Evolutionary conservation across 2,329 filamentous ascomycete genomes (phyloP), one percentile per base, ranked within the genome.

Genomic region (Colletotrichum camelliae): DNA sequence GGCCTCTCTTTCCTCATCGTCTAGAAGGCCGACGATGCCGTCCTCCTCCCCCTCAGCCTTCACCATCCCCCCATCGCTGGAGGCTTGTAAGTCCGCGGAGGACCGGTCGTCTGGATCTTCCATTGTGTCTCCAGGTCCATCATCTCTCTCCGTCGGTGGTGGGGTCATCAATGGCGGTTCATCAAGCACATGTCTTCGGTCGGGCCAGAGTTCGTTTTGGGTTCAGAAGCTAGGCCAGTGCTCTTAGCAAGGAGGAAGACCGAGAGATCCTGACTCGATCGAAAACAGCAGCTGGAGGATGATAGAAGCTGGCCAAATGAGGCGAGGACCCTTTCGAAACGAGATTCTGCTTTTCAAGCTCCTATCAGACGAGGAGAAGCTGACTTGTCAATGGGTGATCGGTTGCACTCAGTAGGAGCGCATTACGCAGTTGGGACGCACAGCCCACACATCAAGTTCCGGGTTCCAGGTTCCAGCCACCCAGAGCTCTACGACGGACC

Each of bases 51-150:
- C 81, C 27, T 84, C 83, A 31, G 81, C 85, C 76, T 84, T 85
- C 48, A 87, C 82, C 1, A 85, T 87, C 77, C 87, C 85, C 67
- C 85, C 86, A 78, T 88, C 86, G 78, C 85, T 86, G 57, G 84
- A 85, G 73, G 79, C 80, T 75, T 81, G 81, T 77, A 86, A 85
- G 80, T 83, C 84, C 60, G 82, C 77, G 58, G 84, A 83, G 81
- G 86, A 83, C 78, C 85, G 82, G 79, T 89, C 87, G 84, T 87
- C 82, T 82, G 85, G 80, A 80, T 89, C 87, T 81, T 85, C 83
- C 89, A 90, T 90, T 84, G 81, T 86, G 81, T 83, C 82, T 79
- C 67, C 66, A 78, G 81, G 76, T 85, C 85, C 85, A 86, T 86
- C 81, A 85, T 77, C 62, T 68, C 74, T 74, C 66, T 74, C 67